phyloP scores from a whole-genome alignment of 768 basidiomycete species.

The Phallus indusiatus region DNA sequence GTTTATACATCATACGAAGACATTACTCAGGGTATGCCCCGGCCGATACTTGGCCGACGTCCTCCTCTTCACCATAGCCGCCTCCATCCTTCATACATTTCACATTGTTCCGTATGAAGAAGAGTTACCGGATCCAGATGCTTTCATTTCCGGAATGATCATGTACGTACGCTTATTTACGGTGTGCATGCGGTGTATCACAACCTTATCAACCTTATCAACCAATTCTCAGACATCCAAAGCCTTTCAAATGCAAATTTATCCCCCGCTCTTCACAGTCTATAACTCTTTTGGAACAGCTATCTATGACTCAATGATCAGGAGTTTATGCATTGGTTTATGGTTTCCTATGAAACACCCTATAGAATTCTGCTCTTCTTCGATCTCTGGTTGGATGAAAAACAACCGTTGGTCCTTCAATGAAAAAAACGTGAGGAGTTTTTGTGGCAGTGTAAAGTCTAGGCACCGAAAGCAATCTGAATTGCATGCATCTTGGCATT shows the following conservation, averaged over 20 bases:
- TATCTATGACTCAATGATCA: background rate
- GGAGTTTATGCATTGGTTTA: no score
- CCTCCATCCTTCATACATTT: background rate
- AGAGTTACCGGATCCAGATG: background rate
- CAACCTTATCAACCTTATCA: no score
- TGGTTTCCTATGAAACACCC: no score
- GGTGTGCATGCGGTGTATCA: background rate
- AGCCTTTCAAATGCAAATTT: background rate
- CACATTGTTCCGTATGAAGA: background rate
- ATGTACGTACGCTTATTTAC: background rate
- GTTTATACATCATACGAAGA: background rate
- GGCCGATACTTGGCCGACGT: background rate
- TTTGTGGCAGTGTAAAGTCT: no score
- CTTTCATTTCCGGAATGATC: background rate
- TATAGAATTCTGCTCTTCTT: no score
- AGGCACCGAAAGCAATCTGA: no score
- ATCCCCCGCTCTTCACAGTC: background rate
- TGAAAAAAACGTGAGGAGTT: no score
- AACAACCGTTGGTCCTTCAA: no score
- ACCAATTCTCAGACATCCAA: background rate
- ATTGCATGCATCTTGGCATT: no score
- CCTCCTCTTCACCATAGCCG: background rate
- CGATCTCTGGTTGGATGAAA: no score
- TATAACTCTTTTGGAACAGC: background rate
- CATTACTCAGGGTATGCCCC: background rate